These are phyloP conservation scores for Remersonia thermophila DNA, from an alignment of 2,329 filamentous ascomycete genomes.

Conservation along the genomic window DNA sequence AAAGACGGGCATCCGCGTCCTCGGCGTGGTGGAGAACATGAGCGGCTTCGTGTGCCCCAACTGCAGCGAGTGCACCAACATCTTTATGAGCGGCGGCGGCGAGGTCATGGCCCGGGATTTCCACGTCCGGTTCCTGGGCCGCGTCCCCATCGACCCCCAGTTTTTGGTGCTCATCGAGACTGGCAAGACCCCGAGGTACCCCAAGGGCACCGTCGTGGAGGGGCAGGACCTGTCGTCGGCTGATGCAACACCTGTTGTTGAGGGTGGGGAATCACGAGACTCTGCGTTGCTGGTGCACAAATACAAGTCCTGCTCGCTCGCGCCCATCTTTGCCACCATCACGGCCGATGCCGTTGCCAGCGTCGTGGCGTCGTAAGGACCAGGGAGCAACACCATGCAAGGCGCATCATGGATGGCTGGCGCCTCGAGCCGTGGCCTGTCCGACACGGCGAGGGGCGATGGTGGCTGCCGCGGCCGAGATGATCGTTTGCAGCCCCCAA, in stretches of 20 bases:
- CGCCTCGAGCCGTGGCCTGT: too few relatives aligned
- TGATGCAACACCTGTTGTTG: constrained; percentile 19
- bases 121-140: constrained; percentile 69
- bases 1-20: constrained; percentile 65
- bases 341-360: constrained; percentile 37
- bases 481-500: too few relatives aligned
- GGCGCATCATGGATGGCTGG: too few relatives aligned
- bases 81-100: constrained; percentile 87
- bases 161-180: constrained; percentile 83
- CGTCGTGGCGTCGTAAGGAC: neutral
- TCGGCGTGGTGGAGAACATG: constrained; percentile 97
- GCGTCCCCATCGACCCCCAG: constrained; percentile 83
- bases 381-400: too few relatives aligned
- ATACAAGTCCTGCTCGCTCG: constrained; percentile 60
- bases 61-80: constrained; percentile 76
- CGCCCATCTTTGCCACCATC: constrained; percentile 55
- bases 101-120: constrained; percentile 82
- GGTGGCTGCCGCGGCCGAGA: too few relatives aligned
- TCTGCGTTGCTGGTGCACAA: constrained; percentile 50
- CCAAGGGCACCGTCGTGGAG: constrained; percentile 51
- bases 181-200: constrained; percentile 50
- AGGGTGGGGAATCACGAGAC: constrained; percentile 23
- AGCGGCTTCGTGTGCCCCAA: constrained; percentile 74
- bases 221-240: constrained; percentile 39
- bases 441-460: too few relatives aligned